Conservation (phyloP, 768 basidiomycete genomes). For the Auriscalpium vulgare region DNA sequence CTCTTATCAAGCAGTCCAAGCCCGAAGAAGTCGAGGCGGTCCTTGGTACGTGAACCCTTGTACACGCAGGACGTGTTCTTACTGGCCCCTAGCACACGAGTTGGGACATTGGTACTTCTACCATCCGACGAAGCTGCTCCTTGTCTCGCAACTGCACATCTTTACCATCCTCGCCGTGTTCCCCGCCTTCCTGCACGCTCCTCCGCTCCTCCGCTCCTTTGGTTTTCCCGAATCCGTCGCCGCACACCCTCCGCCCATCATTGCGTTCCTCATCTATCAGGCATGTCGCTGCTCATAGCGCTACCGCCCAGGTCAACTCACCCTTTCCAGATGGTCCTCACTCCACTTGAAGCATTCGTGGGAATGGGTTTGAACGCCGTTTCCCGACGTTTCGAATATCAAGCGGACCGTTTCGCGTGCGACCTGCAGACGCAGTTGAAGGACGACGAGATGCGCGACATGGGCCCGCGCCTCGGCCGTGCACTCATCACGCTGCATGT, state of each 20-base stretch:
- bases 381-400: conserved; percentile 83
- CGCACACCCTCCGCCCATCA: conserved; percentile 65
- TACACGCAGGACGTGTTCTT: neutral
- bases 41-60: conserved; percentile 37
- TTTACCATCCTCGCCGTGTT: conserved; percentile 81
- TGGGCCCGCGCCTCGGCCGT: conserved; percentile 78
- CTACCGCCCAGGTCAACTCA: neutral
- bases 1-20: conserved; percentile 84
- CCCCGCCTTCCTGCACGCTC: conserved; percentile 82
- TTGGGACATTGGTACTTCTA: conserved; percentile 94
- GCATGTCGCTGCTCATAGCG: conserved; percentile 20
- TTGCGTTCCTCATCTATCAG: conserved; percentile 86
- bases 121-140: conserved; percentile 85
- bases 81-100: conserved; percentile 65
- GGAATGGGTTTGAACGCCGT: conserved; percentile 72
- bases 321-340: conserved; percentile 60
- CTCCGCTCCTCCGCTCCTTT: conserved; percentile 72
- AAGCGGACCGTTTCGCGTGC: conserved; percentile 85
- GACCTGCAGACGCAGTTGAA: conserved; percentile 46
- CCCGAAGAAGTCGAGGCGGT: conserved; percentile 95
- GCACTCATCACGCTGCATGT: conserved; percentile 84
- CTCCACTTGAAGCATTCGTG: conserved; percentile 70
- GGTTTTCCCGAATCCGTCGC: conserved; percentile 65
- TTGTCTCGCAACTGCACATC: conserved; percentile 81
- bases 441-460: conserved; percentile 61